Base-by-base conservation (phyloP, 306 rosid species). In the Dalbergia oliveri region DNA sequence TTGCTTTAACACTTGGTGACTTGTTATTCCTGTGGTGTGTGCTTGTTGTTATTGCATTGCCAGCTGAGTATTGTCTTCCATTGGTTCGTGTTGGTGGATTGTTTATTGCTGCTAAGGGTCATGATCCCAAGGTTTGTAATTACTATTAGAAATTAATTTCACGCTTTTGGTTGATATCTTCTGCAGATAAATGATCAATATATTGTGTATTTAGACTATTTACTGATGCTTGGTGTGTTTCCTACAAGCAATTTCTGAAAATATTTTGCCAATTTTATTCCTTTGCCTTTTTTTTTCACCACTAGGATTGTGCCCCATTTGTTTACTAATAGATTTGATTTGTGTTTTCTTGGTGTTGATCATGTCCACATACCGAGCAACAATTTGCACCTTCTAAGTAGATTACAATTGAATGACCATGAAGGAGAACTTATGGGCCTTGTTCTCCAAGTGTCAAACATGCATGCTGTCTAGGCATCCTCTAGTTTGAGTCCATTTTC, bases 61-160 rank as follows among this genome's bases (percentile, higher is more conserved):
- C 92, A 92, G 97, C 90, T 81, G 98, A 95, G 87, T 91, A 93
- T 84, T 95, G 97, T 83, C 96, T 93, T 84, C 98, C 97, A 39
- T 84, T 95, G 69, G 97, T 95, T 84, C 91, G 98, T 5, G 90
- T 91, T 14, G 97, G 99, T 39, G 98, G 98, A 60, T 84, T 93
- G 83, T 93, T 93, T 82, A 76, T 95, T 41, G 97, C 96, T 78
- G 92, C 98, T 64, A 93, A 90, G 83, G 99, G 96, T 64, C 95
- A 95, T 76, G 84, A 91, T 79, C 99, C 99, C 60, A 82, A 87
- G 88, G 98, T 91, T 80, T 69, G 86, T 82, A 76, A 77, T 53
- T 73, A 11, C 11, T 50, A 9, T 58, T 56, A 67, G 65, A 72
- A 58, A 44, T 23, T 51, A 39, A 61, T 76, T 63, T 62, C 19